Evolutionary conservation across 23 red algal species (phyloP).

Genomic region (Pyropia haitanensis): DNA sequence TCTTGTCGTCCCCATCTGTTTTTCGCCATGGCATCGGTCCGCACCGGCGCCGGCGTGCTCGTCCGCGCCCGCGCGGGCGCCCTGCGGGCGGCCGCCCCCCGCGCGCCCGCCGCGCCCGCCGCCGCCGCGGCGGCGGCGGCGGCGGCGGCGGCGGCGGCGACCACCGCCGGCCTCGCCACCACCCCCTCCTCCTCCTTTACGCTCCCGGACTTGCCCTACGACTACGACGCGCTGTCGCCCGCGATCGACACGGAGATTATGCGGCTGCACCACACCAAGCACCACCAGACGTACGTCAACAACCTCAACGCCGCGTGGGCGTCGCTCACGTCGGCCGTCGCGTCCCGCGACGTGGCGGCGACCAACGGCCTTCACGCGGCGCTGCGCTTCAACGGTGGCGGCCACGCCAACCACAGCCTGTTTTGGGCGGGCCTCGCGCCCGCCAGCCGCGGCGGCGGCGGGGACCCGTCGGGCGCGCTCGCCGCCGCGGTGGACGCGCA

Average conservation of each 20-base stretch:
- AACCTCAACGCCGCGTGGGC: slow-evolving; percentile 86
- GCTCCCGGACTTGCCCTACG: slow-evolving; percentile 75
- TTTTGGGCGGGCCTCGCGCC: slow-evolving; percentile 75
- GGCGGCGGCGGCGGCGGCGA: no score
- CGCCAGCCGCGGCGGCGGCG: slow-evolving; percentile 23
- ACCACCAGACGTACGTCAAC: slow-evolving; percentile 91
- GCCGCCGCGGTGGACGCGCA: slow-evolving; percentile 62
- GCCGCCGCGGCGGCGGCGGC: no score
- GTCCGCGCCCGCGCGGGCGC: no score
- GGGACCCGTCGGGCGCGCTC: slow-evolving; percentile 52
- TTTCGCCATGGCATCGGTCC: no score
- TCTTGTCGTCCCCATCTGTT: no score
- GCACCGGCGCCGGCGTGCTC: no score
- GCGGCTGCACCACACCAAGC: slow-evolving; percentile 86
- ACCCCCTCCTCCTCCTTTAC: slow-evolving; percentile 23
- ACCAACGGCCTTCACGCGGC: slow-evolving; percentile 3
- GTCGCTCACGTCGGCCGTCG: slow-evolving; percentile 4
- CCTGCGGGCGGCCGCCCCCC: no score
- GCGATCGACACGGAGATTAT: slow-evolving; percentile 78
- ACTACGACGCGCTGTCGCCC: slow-evolving; percentile 83
- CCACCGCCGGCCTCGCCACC: no score
- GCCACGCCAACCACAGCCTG: slow-evolving; percentile 90
- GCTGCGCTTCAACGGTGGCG: slow-evolving; percentile 72
- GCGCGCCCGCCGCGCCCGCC: no score
- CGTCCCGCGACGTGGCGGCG: background rate